phyloP scores from a whole-genome alignment of 306 rosid species.

The Acmispon strigosus region DNA sequence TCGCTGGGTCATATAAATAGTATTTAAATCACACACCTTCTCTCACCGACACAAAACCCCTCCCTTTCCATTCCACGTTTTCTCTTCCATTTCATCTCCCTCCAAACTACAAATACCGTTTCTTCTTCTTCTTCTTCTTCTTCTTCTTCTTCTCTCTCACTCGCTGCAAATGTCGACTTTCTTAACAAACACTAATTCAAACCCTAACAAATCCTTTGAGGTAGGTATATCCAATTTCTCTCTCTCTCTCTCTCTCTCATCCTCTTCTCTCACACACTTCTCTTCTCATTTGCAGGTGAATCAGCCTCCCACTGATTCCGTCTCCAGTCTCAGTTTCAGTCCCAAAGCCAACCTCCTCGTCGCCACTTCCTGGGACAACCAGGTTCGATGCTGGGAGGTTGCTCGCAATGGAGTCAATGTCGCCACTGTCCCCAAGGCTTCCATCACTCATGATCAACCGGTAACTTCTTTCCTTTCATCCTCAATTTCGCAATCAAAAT shows the following conservation, averaged over 20 bases:
- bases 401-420: slow-evolving; percentile 52
- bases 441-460: slow-evolving; percentile 84
- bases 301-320: slow-evolving; percentile 81
- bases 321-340: slow-evolving; percentile 80
- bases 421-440: slow-evolving; percentile 72
- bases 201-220: slow-evolving; percentile 71
- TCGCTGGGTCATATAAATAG: slow-evolving; percentile 7
- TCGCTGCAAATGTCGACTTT: slow-evolving; percentile 31
- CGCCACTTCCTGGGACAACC: slow-evolving; percentile 95
- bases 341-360: slow-evolving; percentile 79
- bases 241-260: neutral
- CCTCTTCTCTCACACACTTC: neutral
- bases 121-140: neutral
- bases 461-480: slow-evolving; percentile 25
- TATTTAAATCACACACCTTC: neutral
- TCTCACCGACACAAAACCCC: neutral
- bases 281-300: slow-evolving; percentile 45
- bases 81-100: neutral
- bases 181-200: slow-evolving; percentile 28
- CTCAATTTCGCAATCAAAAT: too few species aligned
- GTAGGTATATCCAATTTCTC: slow-evolving; percentile 38
- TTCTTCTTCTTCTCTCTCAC: too few species aligned
- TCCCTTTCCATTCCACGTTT: neutral
- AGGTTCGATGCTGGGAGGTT: slow-evolving; percentile 96
- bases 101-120: neutral